Percentiles rank a stretch among this genome's conserved stretches.
Conservation (phyloP, 129 eudicot species). For the Kitagawia praeruptora region DNA sequence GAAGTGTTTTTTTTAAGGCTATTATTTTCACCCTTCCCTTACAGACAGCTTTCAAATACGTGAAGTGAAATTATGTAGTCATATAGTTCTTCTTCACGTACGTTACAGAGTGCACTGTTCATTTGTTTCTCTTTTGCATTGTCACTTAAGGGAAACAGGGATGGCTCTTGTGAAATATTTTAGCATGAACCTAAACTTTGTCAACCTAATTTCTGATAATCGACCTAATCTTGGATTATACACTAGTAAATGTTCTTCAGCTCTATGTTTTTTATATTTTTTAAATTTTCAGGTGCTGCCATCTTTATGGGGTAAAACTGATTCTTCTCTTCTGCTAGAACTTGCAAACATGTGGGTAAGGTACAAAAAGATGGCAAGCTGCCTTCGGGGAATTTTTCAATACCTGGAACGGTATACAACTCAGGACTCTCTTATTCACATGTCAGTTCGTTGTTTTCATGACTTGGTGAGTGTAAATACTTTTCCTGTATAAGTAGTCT, state of each 20-base stretch:
- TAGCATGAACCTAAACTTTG: too few species aligned
- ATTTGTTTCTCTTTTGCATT: too few species aligned
- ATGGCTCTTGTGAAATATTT: too few species aligned
- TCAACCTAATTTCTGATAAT: too few species aligned
- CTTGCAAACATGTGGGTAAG: slow-evolving; percentile 39
- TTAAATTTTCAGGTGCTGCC: slow-evolving; percentile 35
- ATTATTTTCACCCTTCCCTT: too few species aligned
- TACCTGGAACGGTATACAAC: slow-evolving; percentile 39
- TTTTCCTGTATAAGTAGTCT: neutral
- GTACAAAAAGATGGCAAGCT: slow-evolving; percentile 46
- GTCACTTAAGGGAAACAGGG: too few species aligned
- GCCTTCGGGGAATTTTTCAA: slow-evolving; percentile 39
- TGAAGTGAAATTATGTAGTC: too few species aligned
- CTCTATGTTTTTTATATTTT: neutral
- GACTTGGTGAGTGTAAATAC: slow-evolving; percentile 31
- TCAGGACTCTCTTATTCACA: slow-evolving; percentile 21
- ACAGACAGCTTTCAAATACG: too few species aligned
- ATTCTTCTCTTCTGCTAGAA: slow-evolving; percentile 25
- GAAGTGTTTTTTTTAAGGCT: too few species aligned
- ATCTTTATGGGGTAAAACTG: slow-evolving; percentile 31
- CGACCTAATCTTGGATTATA: too few species aligned
- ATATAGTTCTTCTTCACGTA: too few species aligned
- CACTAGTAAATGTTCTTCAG: neutral
- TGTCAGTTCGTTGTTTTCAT: slow-evolving; percentile 32
- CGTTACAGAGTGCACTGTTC: too few species aligned